Evolutionary conservation across 306 rosid genomes (phyloP).

Genomic region (Gastrolobium villosum): DNA sequence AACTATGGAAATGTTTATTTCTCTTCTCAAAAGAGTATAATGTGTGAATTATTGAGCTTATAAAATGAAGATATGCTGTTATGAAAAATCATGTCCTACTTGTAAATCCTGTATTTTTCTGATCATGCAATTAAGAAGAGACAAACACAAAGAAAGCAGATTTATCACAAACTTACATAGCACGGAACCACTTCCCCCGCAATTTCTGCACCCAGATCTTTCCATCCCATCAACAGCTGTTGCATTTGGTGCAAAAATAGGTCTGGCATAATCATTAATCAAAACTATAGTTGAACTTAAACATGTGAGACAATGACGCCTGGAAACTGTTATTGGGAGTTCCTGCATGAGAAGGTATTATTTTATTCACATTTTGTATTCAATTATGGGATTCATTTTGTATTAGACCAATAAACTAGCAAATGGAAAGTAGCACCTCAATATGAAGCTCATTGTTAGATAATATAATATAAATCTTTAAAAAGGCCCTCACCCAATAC

Average conservation of each 20-base stretch:
- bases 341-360: conserved; percentile 50
- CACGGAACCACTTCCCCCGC: conserved; percentile 90
- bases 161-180: conserved; percentile 64
- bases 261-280: conserved; percentile 48
- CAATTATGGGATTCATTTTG: neutral
- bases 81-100: neutral
- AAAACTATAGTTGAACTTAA: conserved; percentile 69
- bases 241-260: conserved; percentile 57
- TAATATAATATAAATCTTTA: too few species aligned
- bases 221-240: conserved; percentile 68
- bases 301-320: conserved; percentile 80
- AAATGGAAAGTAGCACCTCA: too few species aligned
- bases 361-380: neutral
- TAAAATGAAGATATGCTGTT: neutral
- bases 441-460: too few species aligned
- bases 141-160: neutral
- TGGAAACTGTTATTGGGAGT: conserved; percentile 57
- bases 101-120: too few species aligned
- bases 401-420: neutral
- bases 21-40: neutral
- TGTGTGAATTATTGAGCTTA: neutral
- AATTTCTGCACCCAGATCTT: conserved; percentile 80
- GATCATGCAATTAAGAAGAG: neutral
- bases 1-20: conserved; percentile 2
- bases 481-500: too few species aligned